These are phyloP conservation scores for Papilionanthe hybrid DNA, from an alignment of 116 monocot species.

Conservation along the genomic window DNA sequence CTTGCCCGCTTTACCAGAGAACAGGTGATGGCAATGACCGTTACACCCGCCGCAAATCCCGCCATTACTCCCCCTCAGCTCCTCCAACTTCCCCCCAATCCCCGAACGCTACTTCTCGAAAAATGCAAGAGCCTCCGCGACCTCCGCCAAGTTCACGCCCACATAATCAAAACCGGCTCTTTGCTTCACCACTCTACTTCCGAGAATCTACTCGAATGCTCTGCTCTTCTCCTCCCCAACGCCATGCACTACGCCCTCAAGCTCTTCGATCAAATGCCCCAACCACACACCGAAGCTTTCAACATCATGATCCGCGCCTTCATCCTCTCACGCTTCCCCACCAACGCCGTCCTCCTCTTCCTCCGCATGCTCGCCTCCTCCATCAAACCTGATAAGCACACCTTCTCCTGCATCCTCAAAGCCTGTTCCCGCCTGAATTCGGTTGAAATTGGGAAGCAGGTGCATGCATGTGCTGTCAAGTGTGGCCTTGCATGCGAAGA, in stretches of 20 bases:
- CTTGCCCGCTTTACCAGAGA: too few relatives aligned
- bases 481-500: conserved; percentile 12
- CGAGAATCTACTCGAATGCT: conserved; percentile 43
- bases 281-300: conserved; percentile 32
- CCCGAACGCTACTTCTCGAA: conserved; percentile 21
- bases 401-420: conserved; percentile 48
- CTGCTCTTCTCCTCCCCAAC: conserved; percentile 36
- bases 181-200: conserved; percentile 2
- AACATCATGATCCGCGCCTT: conserved; percentile 68
- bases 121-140: conserved; percentile 29
- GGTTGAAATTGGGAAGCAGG: conserved; percentile 12
- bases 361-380: conserved; percentile 27
- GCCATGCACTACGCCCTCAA: conserved; percentile 41
- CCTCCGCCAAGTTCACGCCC: conserved; percentile 44
- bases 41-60: not conserved
- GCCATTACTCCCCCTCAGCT: not conserved
- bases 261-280: conserved; percentile 27
- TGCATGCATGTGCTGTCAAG: conserved; percentile 36
- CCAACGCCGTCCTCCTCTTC: conserved; percentile 31
- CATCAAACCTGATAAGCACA: conserved; percentile 36
- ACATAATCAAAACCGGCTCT: conserved; percentile 39
- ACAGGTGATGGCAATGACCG: not conserved
- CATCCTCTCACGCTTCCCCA: conserved; percentile 15
- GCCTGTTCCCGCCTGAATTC: conserved; percentile 34
- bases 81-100: conserved; percentile 7